phyloP scores from a whole-genome alignment of 2,329 filamentous ascomycete genomes.

The Penicillium sp. region DNA sequence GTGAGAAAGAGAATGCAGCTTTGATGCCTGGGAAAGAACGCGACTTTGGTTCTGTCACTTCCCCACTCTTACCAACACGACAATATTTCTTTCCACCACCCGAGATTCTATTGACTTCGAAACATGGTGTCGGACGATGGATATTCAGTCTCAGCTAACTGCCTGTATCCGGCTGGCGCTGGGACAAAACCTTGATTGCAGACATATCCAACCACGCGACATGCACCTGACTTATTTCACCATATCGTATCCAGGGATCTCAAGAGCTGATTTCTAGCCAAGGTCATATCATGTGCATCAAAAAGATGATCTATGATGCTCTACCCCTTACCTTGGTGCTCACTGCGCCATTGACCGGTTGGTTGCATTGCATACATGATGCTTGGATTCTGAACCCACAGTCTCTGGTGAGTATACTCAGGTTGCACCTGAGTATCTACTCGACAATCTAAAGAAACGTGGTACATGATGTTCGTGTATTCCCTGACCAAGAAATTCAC shows the following conservation, averaged over 20 bases:
- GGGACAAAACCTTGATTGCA: not conserved
- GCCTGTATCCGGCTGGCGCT: too few relatives aligned
- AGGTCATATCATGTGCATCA: not conserved
- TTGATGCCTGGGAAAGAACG: too few relatives aligned
- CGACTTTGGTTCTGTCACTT: not conserved
- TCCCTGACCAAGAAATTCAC: too few relatives aligned
- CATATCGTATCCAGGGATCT: not conserved
- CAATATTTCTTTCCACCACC: too few relatives aligned
- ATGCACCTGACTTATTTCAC: not conserved
- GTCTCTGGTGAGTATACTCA: too few relatives aligned
- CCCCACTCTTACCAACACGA: not conserved
- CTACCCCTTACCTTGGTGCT: conserved; percentile 5
- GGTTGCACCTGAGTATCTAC: too few relatives aligned
- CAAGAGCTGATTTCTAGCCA: not conserved
- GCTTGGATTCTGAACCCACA: conserved; percentile 14
- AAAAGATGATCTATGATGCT: not conserved
- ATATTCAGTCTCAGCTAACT: not conserved
- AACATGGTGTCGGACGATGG: too few relatives aligned
- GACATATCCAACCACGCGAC: not conserved
- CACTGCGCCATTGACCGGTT: conserved; percentile 23
- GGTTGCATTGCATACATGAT: conserved; percentile 24
- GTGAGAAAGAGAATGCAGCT: too few relatives aligned
- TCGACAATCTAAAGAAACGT: too few relatives aligned
- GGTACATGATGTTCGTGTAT: too few relatives aligned
- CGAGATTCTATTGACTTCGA: too few relatives aligned